phyloP scores from a whole-genome alignment of 2,329 filamentous ascomycete species.

The Penicillium janthinellum region DNA sequence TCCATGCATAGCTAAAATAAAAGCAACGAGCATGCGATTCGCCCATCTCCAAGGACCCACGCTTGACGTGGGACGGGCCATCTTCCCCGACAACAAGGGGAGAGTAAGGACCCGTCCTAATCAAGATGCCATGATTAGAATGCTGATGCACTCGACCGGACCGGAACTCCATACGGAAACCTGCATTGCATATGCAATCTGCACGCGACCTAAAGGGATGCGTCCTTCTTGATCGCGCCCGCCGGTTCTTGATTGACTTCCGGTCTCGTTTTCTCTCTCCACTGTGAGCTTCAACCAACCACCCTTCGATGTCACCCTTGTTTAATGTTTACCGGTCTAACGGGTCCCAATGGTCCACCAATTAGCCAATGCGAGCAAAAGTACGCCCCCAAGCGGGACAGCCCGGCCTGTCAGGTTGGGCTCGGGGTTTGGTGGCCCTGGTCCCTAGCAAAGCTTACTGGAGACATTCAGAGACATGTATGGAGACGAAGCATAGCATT shows the following conservation, averaged over 20 bases:
- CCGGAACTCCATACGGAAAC: constrained; percentile 24
- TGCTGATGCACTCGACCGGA: constrained; percentile 17
- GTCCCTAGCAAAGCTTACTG: neutral
- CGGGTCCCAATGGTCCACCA: neutral
- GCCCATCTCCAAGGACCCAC: neutral
- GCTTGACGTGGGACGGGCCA: neutral
- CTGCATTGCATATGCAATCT: constrained; percentile 28
- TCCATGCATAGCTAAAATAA: constrained; percentile 7
- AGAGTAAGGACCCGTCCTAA: constrained; percentile 5
- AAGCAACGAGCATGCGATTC: constrained; percentile 11
- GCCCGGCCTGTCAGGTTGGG: neutral
- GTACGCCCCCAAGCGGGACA: neutral
- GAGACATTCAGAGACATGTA: neutral
- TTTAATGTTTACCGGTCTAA: neutral
- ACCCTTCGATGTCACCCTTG: neutral
- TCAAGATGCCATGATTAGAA: constrained; percentile 14
- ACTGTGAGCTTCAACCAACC: neutral
- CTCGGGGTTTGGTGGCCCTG: constrained; percentile 17
- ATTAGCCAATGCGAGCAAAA: neutral
- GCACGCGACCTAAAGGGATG: constrained; percentile 23
- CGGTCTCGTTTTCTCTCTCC: neutral
- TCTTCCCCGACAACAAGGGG: constrained; percentile 3
- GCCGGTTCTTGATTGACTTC: constrained; percentile 13
- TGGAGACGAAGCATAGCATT: neutral
- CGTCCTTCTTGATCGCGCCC: neutral